A percentile compares a stretch with the other conserved stretches of the same genome.
Evolutionary conservation across 1,284 basidiomycete genomes (phyloP).

Genomic region (Heliocybe sulcata): DNA sequence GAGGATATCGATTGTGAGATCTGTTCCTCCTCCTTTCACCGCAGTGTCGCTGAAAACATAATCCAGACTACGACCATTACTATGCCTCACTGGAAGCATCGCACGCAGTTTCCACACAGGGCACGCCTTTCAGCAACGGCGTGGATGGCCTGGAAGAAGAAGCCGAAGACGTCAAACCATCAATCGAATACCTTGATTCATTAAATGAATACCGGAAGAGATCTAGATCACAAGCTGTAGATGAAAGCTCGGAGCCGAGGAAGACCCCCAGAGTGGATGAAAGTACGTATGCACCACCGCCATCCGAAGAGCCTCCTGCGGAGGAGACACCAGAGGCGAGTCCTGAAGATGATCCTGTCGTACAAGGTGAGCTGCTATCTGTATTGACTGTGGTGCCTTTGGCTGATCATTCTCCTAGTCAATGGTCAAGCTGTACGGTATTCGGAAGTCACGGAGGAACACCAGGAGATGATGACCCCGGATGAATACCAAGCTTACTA

Average conservation of each 20-base stretch:
- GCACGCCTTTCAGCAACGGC: conserved; percentile 47
- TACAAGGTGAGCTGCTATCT: conserved; percentile 45
- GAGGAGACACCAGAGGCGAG: conserved; percentile 6
- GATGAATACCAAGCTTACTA: conserved; percentile 80
- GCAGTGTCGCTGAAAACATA: background rate
- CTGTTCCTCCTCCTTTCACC: conserved; percentile 5
- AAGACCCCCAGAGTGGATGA: conserved; percentile 40
- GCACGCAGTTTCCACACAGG: conserved; percentile 43
- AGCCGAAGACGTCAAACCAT: conserved; percentile 63
- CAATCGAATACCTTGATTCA: conserved; percentile 55
- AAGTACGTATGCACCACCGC: background rate
- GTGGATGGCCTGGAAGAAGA: conserved; percentile 44
- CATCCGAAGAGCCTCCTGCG: conserved; percentile 13
- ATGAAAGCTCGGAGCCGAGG: conserved; percentile 27
- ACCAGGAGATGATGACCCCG: conserved; percentile 78
- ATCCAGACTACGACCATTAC: conserved; percentile 68
- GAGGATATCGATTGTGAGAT: conserved; percentile 58
- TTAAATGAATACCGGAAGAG: conserved; percentile 66
- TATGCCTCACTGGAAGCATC: conserved; percentile 70
- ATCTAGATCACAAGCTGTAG: conserved; percentile 58
- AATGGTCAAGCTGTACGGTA: conserved; percentile 62
- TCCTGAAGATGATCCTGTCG: conserved; percentile 46
- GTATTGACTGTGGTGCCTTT: background rate
- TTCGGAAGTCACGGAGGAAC: conserved; percentile 74
- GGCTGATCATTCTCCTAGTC: conserved; percentile 30